Evolutionary conservation across 2,329 filamentous ascomycete genomes (phyloP).

Genomic region (Berkeleyomyces basicola): DNA sequence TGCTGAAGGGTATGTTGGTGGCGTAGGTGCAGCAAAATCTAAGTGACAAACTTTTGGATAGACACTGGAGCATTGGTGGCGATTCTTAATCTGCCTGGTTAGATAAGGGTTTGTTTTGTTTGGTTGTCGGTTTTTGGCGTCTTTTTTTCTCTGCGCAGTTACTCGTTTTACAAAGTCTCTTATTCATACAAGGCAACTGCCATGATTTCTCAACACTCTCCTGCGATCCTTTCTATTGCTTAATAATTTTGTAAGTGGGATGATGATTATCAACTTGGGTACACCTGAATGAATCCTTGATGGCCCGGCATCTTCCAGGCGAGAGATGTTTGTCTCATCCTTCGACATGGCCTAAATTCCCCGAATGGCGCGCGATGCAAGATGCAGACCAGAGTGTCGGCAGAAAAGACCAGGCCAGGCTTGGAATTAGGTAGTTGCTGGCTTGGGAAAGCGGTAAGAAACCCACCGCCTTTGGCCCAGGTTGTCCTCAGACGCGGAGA

Average conservation of each 20-base stretch:
- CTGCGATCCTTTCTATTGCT: too few species aligned
- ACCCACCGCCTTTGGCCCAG: too few species aligned
- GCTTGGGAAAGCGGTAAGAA: too few species aligned
- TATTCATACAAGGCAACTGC: too few species aligned
- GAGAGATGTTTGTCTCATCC: not conserved
- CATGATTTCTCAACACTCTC: too few species aligned
- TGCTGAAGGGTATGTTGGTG: slow-evolving; percentile 25
- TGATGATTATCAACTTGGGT: too few species aligned
- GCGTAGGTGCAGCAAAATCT: slow-evolving; percentile 9
- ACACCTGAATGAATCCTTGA: too few species aligned
- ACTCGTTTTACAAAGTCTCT: not conserved
- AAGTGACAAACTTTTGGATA: not conserved
- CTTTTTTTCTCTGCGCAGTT: not conserved
- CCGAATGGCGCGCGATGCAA: not conserved
- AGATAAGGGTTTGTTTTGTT: not conserved
- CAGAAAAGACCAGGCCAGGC: too few species aligned
- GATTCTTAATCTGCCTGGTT: not conserved
- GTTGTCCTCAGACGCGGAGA: too few species aligned
- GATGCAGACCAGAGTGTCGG: too few species aligned
- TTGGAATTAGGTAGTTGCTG: too few species aligned
- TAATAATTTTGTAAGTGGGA: too few species aligned
- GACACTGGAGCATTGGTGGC: not conserved
- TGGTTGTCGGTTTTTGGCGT: not conserved
- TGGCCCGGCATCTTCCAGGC: not conserved
- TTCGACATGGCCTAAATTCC: not conserved